Evolutionary conservation across 192 early-diverging fungal genomes (phyloP), one percentile per base, ranked within the genome.

Genomic region (Rhizophagus clarus): DNA sequence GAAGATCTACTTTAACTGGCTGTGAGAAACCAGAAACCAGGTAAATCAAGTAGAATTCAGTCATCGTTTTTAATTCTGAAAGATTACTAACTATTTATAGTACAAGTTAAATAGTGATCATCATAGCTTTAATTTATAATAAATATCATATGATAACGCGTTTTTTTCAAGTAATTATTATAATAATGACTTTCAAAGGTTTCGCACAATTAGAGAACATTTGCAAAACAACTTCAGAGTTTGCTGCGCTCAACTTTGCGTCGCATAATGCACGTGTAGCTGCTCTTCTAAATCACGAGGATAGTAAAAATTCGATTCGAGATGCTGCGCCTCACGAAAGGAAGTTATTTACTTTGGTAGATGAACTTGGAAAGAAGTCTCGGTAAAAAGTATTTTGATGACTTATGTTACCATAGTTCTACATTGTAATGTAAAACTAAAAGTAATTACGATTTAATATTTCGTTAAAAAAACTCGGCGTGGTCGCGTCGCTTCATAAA

Each of bases 171-270:
- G 11, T 12, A 45, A 22, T 56, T 56, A 17, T n/a, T 22, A 56
- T 56, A 56, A 56, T 56, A 22, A 56, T 56, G 51, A 17, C 20
- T 56, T 72, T 51, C 45, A 72, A 72, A 72, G 71, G 71, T 31
- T 72, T 77, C 26, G 42, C 37, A 26, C 67, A 37, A 12, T 31
- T 79, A 51, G 77, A 79, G 11, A 79, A 49, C 26, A 40, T 79
- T 47, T 28, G 70, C 4, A 17, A 79, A 40, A 28, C 77, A 34
- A 56, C 77, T 20, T 49, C 62, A 1, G 63, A 69, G 56, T 22
- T 79, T 20, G 77, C 77, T 22, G 20, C 77, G 24, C 37, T 79
- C 6, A 61, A 79, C 71, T 79, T 79, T 79, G 10, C 63, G 40
- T 32, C n/a, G 1, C 31, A 32, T 28, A 15, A 56, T 40, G 77